These are phyloP conservation scores for Penicillium riverlandense DNA, from an alignment of 495 filamentous ascomycete species.

Conservation along the genomic window DNA sequence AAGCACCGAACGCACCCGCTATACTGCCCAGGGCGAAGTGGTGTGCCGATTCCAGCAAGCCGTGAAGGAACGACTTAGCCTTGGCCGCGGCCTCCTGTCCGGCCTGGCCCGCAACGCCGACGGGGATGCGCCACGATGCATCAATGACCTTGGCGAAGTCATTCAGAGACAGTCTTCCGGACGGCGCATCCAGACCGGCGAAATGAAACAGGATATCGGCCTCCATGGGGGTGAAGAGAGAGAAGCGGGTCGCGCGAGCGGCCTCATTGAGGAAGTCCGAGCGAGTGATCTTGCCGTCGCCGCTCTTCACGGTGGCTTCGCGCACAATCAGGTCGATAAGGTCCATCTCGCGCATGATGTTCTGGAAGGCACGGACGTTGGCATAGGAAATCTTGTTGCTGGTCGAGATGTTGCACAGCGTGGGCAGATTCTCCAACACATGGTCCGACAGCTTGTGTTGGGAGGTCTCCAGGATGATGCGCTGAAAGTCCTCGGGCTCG, in stretches of 20 bases:
- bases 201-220: slow-evolving; percentile 99
- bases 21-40: slow-evolving; percentile 83
- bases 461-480: slow-evolving; percentile 90
- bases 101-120: slow-evolving; percentile 32
- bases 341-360: slow-evolving; percentile 95
- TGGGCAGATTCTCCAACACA: slow-evolving; percentile 85
- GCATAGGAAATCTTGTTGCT: slow-evolving; percentile 94
- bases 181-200: slow-evolving; percentile 81
- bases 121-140: slow-evolving; percentile 71
- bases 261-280: slow-evolving; percentile 95
- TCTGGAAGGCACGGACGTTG: slow-evolving; percentile 95
- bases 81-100: slow-evolving; percentile 41
- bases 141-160: slow-evolving; percentile 96
- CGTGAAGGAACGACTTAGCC: slow-evolving; percentile 49
- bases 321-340: slow-evolving; percentile 87
- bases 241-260: slow-evolving; percentile 80
- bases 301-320: slow-evolving; percentile 74
- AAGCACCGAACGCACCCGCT: slow-evolving; percentile 94
- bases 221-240: slow-evolving; percentile 95
- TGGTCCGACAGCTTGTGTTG: slow-evolving; percentile 96
- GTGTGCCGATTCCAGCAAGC: slow-evolving; percentile 70
- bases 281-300: slow-evolving; percentile 86
- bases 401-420: slow-evolving; percentile 88
- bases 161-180: slow-evolving; percentile 68
- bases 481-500: slow-evolving; percentile 90